Evolutionary conservation across 2,329 filamentous ascomycete genomes (phyloP).

Genomic region (Aspergillus carbonarius): DNA sequence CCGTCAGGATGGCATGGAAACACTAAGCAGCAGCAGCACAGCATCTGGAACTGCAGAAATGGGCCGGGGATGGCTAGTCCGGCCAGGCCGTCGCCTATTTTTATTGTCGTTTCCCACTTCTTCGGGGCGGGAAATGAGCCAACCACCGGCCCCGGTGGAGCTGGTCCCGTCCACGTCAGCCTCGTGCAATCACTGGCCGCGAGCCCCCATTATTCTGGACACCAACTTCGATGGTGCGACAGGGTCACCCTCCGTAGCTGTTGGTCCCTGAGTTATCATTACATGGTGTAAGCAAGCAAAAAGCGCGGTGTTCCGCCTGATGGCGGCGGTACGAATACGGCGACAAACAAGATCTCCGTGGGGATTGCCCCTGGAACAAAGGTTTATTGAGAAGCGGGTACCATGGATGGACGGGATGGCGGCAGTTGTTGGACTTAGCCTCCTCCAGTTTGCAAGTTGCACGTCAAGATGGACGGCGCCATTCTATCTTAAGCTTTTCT

Average conservation of each 20-base stretch:
- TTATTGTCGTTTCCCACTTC: neutral
- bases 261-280: neutral
- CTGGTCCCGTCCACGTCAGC: slow-evolving; percentile 1
- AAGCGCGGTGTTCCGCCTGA: neutral
- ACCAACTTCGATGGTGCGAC: neutral
- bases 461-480: neutral
- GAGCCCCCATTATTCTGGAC: neutral
- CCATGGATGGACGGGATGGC: neutral
- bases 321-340: too few species aligned
- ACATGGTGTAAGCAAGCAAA: too few species aligned
- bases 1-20: neutral
- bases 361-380: neutral
- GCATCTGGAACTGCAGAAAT: neutral
- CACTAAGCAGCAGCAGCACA: neutral
- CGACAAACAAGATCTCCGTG: too few species aligned
- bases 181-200: neutral
- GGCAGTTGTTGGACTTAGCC: neutral
- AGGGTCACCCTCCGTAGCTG: neutral
- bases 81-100: neutral
- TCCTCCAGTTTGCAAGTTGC: neutral
- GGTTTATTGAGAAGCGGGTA: too few species aligned
- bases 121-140: neutral
- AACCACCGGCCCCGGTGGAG: neutral
- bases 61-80: neutral
- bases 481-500: slow-evolving; percentile 1